Evolutionary conservation across 495 filamentous ascomycete genomes (phyloP).

Genomic region (Neurospora sp.): DNA sequence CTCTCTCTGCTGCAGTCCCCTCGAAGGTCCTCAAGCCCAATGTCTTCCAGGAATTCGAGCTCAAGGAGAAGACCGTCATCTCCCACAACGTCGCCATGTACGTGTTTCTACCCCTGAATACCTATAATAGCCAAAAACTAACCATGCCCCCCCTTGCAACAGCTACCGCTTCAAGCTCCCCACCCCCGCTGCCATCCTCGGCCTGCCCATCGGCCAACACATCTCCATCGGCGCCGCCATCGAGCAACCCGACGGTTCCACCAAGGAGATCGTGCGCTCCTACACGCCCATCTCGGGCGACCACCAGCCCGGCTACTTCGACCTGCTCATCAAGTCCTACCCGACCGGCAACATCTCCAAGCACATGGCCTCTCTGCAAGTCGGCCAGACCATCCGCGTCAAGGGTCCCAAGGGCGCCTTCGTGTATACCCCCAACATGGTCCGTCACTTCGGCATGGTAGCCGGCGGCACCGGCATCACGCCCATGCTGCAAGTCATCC

Average conservation of each 20-base stretch:
- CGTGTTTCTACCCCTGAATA: slow-evolving; percentile 7
- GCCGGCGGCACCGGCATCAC: slow-evolving; percentile 97
- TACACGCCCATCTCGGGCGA: slow-evolving; percentile 96
- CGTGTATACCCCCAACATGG: slow-evolving; percentile 92
- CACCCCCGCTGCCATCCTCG: slow-evolving; percentile 66
- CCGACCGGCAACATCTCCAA: slow-evolving; percentile 92
- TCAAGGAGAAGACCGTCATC: slow-evolving; percentile 83
- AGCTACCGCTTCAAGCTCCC: slow-evolving; percentile 89
- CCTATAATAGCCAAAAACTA: neutral
- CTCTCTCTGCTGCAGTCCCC: slow-evolving; percentile 39
- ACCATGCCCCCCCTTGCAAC: slow-evolving; percentile 5
- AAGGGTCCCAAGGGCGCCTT: slow-evolving; percentile 93
- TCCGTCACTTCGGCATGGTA: slow-evolving; percentile 92
- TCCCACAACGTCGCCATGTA: slow-evolving; percentile 96
- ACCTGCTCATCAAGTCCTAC: slow-evolving; percentile 95
- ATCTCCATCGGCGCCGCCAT: slow-evolving; percentile 86
- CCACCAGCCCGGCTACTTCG: slow-evolving; percentile 86
- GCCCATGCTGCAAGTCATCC: slow-evolving; percentile 91
- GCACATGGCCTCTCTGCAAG: slow-evolving; percentile 69
- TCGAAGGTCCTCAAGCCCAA: slow-evolving; percentile 79
- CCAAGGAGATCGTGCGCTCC: slow-evolving; percentile 85
- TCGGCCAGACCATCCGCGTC: slow-evolving; percentile 83
- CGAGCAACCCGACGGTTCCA: slow-evolving; percentile 48
- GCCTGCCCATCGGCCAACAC: slow-evolving; percentile 95
- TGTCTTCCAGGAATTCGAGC: slow-evolving; percentile 77